Base-by-base conservation (phyloP, 345 rosid genomes). In the Luvunga scandens region DNA sequence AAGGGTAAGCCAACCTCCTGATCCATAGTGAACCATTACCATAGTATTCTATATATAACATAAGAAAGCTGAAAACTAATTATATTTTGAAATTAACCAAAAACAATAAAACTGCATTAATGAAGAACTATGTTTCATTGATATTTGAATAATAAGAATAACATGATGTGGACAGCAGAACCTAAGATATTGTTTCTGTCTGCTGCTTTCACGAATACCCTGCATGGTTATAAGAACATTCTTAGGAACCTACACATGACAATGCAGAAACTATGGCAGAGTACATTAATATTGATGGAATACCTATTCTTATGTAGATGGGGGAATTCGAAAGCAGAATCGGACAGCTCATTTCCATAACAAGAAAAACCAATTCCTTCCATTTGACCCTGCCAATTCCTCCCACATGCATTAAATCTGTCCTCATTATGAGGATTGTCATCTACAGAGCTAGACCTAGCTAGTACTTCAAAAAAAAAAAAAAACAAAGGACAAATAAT, bases 241-340 rank as follows among this genome's bases (percentile, higher is more conserved):
- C 73, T 78, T 78, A 83, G 78, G 72, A 79, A 73, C 60, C 64
- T 75, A 21, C 30, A 16, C 25, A 14, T n/a, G 33, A 38, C 18
- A 39, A 72, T 60, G 72, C 33, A 66, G 67, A 72, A 61, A 66
- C 77, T 62, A 75, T 59, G 71, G 50, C 70, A 53, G 77, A 76
- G 80, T 73, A 66, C 53, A 27, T 9, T 71, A 67, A 76, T 66
- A 38, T 79, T 77, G 27, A 53, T 4, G 33, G 67, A 75, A 48
- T 60, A 92, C 98, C 93, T 87, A 81, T 87, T 91, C 81, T 84
- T 83, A 76, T 30, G 83, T 66, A 55, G 25, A 65, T 79, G 57
- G 57, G 74, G 68, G 50, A 85, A 81, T 79, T 81, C 84, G 78
- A 83, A 85, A 81, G 83, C 75, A 86, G 78, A 79, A 79, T 72